Conservation (phyloP, 768 basidiomycete genomes). For the Pulveroboletus ravenelii region DNA sequence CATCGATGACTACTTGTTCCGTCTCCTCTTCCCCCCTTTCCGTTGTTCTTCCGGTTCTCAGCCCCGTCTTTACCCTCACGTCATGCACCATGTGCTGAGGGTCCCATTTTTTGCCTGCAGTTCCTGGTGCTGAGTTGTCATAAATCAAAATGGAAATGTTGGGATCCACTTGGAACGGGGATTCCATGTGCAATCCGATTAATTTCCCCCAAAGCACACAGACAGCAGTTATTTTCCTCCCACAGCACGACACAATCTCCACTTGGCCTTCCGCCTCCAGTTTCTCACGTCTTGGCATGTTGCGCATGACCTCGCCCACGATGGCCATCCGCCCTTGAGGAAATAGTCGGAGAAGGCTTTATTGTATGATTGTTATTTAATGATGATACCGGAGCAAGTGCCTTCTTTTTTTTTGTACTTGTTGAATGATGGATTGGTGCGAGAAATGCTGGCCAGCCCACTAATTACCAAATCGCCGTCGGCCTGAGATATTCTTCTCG, state of each 20-base stretch:
- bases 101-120: slow-evolving; percentile 2
- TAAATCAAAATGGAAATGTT: slow-evolving; percentile 4
- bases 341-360: slow-evolving; percentile 19
- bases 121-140: slow-evolving; percentile 1
- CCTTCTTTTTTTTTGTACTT: slow-evolving; percentile 4
- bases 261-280: not conserved
- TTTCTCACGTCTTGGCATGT: slow-evolving; percentile 20
- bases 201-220: not conserved
- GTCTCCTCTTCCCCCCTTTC: not conserved
- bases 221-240: not conserved
- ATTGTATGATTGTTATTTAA: slow-evolving; percentile 10
- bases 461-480: slow-evolving; percentile 10
- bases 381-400: slow-evolving; percentile 11
- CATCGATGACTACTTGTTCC: not conserved
- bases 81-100: slow-evolving; percentile 7
- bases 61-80: slow-evolving; percentile 1
- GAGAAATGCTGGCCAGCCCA: slow-evolving; percentile 3
- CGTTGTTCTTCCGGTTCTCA: slow-evolving; percentile 1
- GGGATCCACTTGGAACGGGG: not conserved
- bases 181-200: not conserved
- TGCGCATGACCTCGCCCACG: slow-evolving; percentile 14
- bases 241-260: slow-evolving; percentile 9
- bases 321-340: slow-evolving; percentile 8
- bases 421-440: slow-evolving; percentile 3
- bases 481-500: slow-evolving; percentile 1